A percentile compares a stretch with the other conserved stretches of the same genome.
phyloP scores from a whole-genome alignment of 306 rosid genomes.

The Glycine soja region DNA sequence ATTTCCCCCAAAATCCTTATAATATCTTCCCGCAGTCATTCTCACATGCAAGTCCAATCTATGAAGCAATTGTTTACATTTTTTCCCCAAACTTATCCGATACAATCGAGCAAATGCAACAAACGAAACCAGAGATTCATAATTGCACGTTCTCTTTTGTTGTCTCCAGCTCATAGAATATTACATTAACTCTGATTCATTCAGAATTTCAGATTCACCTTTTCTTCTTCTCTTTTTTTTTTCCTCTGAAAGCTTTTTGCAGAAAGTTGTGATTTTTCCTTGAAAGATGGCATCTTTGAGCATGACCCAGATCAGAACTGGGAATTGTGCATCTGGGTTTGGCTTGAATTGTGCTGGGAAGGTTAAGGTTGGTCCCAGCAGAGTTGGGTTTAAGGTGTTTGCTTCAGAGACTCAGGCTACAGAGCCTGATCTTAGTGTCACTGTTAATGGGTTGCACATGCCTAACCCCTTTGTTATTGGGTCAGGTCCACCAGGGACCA shows the following conservation, averaged over 20 bases:
- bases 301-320: constrained; percentile 63
- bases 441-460: constrained; percentile 83
- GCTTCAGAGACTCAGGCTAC: constrained; percentile 61
- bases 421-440: constrained; percentile 94
- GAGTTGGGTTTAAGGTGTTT: constrained; percentile 71
- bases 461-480: constrained; percentile 96
- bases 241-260: constrained; percentile 12
- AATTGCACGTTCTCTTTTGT: constrained; percentile 48
- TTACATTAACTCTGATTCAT: constrained; percentile 44
- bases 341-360: constrained; percentile 46
- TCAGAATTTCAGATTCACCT: constrained; percentile 59
- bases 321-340: constrained; percentile 63
- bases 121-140: constrained; percentile 47
- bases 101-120: constrained; percentile 36
- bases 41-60: constrained; percentile 40
- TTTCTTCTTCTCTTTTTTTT: constrained; percentile 20
- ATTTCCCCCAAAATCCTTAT: not conserved
- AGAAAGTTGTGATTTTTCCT: constrained; percentile 37
- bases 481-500: constrained; percentile 99
- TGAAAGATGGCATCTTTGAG: constrained; percentile 74
- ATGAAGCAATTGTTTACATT: constrained; percentile 18
- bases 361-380: constrained; percentile 49
- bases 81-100: constrained; percentile 36
- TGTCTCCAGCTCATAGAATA: constrained; percentile 23
- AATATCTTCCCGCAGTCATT: not conserved